Evolutionary conservation across 1,139 yeast species (phyloP), one percentile per base, ranked within the genome.

Genomic region (Hansenula sp.): DNA sequence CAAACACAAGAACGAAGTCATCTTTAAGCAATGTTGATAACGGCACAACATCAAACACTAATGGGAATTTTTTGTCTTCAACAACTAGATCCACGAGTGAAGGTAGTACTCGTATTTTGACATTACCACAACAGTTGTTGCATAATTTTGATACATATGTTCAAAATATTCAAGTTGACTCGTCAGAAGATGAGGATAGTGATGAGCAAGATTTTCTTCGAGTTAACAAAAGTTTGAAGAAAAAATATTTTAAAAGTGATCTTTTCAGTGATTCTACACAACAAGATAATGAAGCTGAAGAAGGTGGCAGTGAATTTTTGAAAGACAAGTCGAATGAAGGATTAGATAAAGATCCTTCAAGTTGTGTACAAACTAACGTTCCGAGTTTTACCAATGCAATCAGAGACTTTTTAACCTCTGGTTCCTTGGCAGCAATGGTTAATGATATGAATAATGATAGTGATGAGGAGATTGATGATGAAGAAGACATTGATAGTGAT

Each of bases 91-190:
- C 13, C 12, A 19, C 7, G 8, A 36, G n/a, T 8, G 33, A 16
- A 4, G 15, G 6, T 30, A 37, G 15, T 12, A 45, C 34, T 2
- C 43, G 53, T 29, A 45, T 46, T 0, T 40, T 57, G n/a, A 55
- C 59, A 5, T 43, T 57, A 15, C 58, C 61, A 13, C 58, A 54
- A 41, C 60, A 56, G 33, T 39, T 56, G n/a, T 38, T 56, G 44
- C 52, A 42, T 16, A 57, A 57, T 37, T 49, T 56, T 44, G 60
- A 56, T 34, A 52, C 49, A n/a, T 57, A 51, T 38, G 38, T 57
- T 6, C 53, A 55, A 17, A 56, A 48, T 33, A 46, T 56, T 38
- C 47, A 47, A 19, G 28, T 31, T 11, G 40, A 41, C 11, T 46
- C 49, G 1, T 49, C 53, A 2, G 45, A 49, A 5, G 53, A 47